A percentile compares a stretch with the other conserved stretches of the same genome.
Evolutionary conservation across 2,329 filamentous ascomycete genomes (phyloP).

Genomic region (Tricladium varicosporioides): DNA sequence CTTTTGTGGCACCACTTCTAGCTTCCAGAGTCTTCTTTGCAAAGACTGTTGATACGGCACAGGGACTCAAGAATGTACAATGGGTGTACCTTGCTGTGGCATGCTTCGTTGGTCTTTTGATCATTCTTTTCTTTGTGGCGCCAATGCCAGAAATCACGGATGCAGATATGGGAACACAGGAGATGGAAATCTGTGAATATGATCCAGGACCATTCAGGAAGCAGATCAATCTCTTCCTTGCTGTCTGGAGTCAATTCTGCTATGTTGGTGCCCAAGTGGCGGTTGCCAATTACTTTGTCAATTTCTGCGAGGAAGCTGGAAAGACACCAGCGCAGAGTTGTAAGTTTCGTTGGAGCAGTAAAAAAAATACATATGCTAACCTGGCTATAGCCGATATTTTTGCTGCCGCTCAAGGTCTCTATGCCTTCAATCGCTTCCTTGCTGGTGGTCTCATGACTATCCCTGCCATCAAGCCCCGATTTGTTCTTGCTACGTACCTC

Average conservation of each 20-base stretch:
- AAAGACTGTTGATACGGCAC: constrained; percentile 51
- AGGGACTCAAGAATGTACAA: constrained; percentile 57
- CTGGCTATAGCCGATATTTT: constrained; percentile 40
- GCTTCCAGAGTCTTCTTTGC: constrained; percentile 74
- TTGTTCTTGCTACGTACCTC: constrained; percentile 66
- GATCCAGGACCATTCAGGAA: constrained; percentile 64
- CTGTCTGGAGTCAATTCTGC: constrained; percentile 73
- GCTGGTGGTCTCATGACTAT: constrained; percentile 67
- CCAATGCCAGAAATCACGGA: constrained; percentile 72
- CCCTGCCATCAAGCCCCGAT: constrained; percentile 54
- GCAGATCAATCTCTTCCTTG: constrained; percentile 75
- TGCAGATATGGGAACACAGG: constrained; percentile 66
- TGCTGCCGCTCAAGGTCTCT: constrained; percentile 66
- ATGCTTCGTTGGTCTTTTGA: constrained; percentile 64
- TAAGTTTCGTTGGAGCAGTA: constrained; percentile 6
- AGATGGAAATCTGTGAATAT: constrained; percentile 39
- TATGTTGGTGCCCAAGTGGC: constrained; percentile 73
- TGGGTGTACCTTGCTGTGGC: constrained; percentile 76
- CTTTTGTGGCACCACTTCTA: constrained; percentile 69
- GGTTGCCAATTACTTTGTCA: constrained; percentile 69
- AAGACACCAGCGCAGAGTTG: constrained; percentile 40
- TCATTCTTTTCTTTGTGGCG: constrained; percentile 61
- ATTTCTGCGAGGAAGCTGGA: constrained; percentile 61
- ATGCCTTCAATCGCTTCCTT: constrained; percentile 70
- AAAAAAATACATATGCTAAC: neutral